Conservation (phyloP, 176 grass and related monocot genomes). For the Dactylis glomerata region DNA sequence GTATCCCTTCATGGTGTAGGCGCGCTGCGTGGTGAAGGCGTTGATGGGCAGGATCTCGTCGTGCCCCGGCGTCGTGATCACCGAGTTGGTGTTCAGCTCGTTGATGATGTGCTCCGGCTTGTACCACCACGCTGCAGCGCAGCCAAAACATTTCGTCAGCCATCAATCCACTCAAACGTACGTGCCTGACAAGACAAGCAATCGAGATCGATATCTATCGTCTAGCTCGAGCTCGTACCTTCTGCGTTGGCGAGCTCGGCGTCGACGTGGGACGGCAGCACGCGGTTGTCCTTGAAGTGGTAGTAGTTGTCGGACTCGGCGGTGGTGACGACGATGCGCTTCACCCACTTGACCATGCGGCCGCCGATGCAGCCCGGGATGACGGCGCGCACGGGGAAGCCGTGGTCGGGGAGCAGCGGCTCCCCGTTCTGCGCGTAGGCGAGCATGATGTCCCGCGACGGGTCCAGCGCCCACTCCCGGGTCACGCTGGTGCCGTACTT, state of each 20-base stretch:
- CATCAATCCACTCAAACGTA: not conserved
- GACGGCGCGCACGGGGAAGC: slow-evolving; percentile 70
- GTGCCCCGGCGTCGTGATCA: slow-evolving; percentile 89
- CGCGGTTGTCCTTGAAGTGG: slow-evolving; percentile 90
- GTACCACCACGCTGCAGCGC: slow-evolving; percentile 89
- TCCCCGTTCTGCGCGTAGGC: slow-evolving; percentile 97
- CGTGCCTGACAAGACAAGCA: no score
- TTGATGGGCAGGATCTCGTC: slow-evolving; percentile 98
- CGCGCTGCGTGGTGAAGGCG: slow-evolving; percentile 63
- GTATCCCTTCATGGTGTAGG: slow-evolving; percentile 88
- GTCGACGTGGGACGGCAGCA: slow-evolving; percentile 83
- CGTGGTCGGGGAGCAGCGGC: slow-evolving; percentile 64
- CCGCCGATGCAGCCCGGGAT: slow-evolving; percentile 86
- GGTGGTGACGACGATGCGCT: slow-evolving; percentile 71
- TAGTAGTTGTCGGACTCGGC: slow-evolving; percentile 82
- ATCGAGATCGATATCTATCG: no score
- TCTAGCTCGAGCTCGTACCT: slow-evolving; percentile 9
- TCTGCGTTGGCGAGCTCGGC: slow-evolving; percentile 92
- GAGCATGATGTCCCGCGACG: slow-evolving; percentile 66
- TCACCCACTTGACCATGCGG: slow-evolving; percentile 97
- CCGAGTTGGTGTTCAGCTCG: slow-evolving; percentile 93
- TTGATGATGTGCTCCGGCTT: slow-evolving; percentile 97
- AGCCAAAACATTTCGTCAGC: not conserved
- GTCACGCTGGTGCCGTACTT: slow-evolving; percentile 89
- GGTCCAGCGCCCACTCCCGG: slow-evolving; percentile 67